These are phyloP conservation scores for Tolypocladium tropicale DNA, from an alignment of 2,329 filamentous ascomycete species.

Conservation along the genomic window DNA sequence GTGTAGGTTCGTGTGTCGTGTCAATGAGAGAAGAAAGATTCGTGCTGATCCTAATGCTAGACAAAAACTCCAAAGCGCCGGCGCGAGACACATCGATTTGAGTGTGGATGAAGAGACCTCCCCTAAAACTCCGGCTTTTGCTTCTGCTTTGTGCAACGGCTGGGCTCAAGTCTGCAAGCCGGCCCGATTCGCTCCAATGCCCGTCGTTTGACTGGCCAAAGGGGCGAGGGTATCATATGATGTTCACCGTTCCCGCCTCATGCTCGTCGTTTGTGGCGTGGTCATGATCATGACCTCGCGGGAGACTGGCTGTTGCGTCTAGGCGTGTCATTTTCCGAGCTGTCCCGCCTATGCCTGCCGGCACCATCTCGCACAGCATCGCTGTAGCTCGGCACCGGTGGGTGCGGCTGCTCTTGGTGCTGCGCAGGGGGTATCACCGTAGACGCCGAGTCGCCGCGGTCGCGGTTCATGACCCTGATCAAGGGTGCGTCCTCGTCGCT, in stretches of 20 bases:
- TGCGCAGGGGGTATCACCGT: slow-evolving; percentile 5
- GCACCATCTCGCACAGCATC: slow-evolving; percentile 54
- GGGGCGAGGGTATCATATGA: not conserved
- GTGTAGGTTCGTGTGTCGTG: not conserved
- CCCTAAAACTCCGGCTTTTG: not conserved
- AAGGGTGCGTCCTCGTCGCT: slow-evolving; percentile 46
- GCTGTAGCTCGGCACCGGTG: slow-evolving; percentile 76
- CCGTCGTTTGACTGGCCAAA: not conserved
- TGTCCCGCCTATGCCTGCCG: slow-evolving; percentile 14
- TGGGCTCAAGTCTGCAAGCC: slow-evolving; percentile 1
- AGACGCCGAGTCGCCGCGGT: slow-evolving; percentile 36
- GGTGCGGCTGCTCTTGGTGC: slow-evolving; percentile 19
- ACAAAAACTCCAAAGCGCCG: slow-evolving; percentile 13
- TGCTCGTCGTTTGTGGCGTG: too few species aligned
- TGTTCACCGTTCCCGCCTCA: not conserved
- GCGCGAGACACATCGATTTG: slow-evolving; percentile 1
- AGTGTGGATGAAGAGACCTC: not conserved
- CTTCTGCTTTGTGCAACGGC: not conserved
- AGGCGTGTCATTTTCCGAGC: slow-evolving; percentile 9
- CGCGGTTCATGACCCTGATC: slow-evolving; percentile 39
- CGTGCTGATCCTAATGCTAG: slow-evolving; percentile 11
- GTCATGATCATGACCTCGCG: too few species aligned
- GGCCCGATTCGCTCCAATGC: slow-evolving; percentile 1
- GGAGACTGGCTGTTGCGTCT: not conserved
- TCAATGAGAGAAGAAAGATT: not conserved